Percentiles rank a stretch among this genome's conserved stretches.
Conservation (phyloP, 192 early-diverging fungal species). For the Podila horticola region DNA sequence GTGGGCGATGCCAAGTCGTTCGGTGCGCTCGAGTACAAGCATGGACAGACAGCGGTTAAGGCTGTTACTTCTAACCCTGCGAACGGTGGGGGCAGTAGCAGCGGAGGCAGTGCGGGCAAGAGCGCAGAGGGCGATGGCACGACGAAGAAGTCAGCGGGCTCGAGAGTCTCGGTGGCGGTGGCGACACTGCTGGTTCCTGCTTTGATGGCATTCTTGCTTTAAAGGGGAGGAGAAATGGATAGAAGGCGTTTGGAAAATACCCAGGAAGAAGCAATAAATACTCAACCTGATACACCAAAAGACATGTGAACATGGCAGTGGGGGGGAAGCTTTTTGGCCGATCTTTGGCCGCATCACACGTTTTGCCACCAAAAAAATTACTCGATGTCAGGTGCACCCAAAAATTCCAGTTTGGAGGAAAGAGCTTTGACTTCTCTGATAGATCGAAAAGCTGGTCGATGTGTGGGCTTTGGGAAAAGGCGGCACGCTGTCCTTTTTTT, state of each 20-base stretch:
- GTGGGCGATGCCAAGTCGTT: slow-evolving; percentile 55
- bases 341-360: no score
- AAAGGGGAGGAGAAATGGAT: background rate
- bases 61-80: background rate
- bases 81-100: background rate
- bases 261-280: background rate
- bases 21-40: slow-evolving; percentile 54
- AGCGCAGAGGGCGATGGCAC: background rate
- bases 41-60: slow-evolving; percentile 51
- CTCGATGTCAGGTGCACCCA: no score
- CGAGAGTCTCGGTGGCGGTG: background rate
- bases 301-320: background rate
- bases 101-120: slow-evolving; percentile 4
- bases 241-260: background rate
- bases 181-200: slow-evolving; percentile 7
- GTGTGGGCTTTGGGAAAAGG: no score
- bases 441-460: background rate
- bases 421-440: no score
- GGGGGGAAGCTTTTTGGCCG: no score
- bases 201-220: slow-evolving; percentile 26
- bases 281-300: background rate
- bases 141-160: slow-evolving; percentile 2
- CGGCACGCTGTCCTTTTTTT: background rate
- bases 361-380: no score
- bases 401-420: no score